Evolutionary conservation across 179 eudicot species (phyloP), one percentile per base, ranked within the genome.

Genomic region (Camellia oleifera): DNA sequence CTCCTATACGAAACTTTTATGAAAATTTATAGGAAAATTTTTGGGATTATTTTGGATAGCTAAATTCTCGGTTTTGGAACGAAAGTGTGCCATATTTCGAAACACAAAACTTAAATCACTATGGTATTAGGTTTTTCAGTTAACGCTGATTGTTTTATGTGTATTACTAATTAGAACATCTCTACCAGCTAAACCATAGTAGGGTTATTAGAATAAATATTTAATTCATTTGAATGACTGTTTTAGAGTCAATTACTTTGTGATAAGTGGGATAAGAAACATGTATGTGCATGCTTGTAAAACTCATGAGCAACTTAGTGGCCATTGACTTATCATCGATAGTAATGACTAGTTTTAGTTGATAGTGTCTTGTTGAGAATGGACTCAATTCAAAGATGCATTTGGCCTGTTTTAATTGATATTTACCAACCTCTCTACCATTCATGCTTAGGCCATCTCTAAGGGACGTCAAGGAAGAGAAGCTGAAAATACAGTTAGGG

Each of bases 381-480:
- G 54, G 12, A 26, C 68, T 17, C 5, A 46, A 61, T 62, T 45
- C 10, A 44, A 45, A 61, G 40, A 48, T 48, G 7, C 52, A 4
- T 8, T 40, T 48, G 52, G 52, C 5, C 52, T 48, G 52, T 48
- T 48, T 60, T 57, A 8, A 42, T 32, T 48, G 52, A 48, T 48
- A 4, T 4, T 4, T 48, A 48, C 5, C 52, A 48, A 48, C 52
- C 52, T 48, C 52, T 48, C 69, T 69, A n/a, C 52, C 60, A 61
- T 60, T 73, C 74, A 52, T 79, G 81, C 81, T 4, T 75, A 93
- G 98, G 94, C 92, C 81, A 88, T 93, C 78, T 91, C 98, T 50
- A 94, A 94, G 85, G 98, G 98, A 76, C 91, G 93, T n/a, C 99
- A 94, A 83, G 99, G 98, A 79, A 91, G 93, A 84, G 99, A 94